Base-by-base conservation (phyloP, 2,329 filamentous ascomycete species). In the Didymellaceae sp. region DNA sequence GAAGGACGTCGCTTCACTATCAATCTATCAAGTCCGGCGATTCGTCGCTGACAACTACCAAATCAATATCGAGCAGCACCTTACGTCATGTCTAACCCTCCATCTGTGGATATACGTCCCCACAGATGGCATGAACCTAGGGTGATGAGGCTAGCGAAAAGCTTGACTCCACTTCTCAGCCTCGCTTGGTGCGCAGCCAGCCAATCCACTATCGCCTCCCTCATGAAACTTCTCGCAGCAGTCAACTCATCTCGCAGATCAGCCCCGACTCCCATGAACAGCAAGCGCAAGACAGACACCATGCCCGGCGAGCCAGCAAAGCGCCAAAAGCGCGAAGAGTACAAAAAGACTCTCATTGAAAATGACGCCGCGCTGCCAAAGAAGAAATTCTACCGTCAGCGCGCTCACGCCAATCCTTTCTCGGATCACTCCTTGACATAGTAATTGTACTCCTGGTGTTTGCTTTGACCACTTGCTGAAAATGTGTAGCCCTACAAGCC, bases 391-490 rank as follows among this genome's bases (percentile, higher is more conserved):
- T 99, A 96, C 74, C 86, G 94, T 47, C 94, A 99, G 75, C 85
- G 94, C 73, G 94, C 94, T 28, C 94, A 99, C 77, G 94, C 94
- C 57, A 99, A 99, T 77, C 92, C 93, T 6, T 99, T 99, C 77
- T 97, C 93, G 2, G 94, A 99, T 68, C 94, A 99, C 78, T 80
- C 84, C 50, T 80, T 99, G 70, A 81, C 82, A 66, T 99, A 99
- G 94, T 96, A 83, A 32, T 59, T 41, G 45, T 14, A 22, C 10
- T 16, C n/a, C 25, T n/a, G 25, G 25, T 22, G 13, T 16, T 6
- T 13, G 11, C 7, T 11, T 25, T 6, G 4, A 40, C 13, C 18
- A 6, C 26, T 38, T 55, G 47, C 68, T 67, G 45, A 63, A 8
- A 58, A 11, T 17, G 14, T 47, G 38, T 46, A 97, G 93, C 69